Percentiles rank a stretch among this genome's conserved stretches.
These are phyloP conservation scores for Mycena sp. DNA, from an alignment of 1,284 basidiomycete species.

Conservation along the genomic window DNA sequence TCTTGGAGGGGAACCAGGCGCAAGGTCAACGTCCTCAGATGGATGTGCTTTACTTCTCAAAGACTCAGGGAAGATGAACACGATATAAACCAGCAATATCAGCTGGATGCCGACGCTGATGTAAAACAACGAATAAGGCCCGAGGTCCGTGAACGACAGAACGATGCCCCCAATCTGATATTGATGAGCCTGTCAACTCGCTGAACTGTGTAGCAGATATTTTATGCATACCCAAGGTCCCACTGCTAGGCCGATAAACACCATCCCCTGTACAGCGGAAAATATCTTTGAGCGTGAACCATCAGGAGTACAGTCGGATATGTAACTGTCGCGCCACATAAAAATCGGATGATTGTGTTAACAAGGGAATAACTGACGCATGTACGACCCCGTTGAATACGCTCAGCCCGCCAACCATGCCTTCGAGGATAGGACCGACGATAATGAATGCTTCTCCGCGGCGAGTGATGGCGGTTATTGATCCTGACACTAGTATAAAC, in stretches of 20 bases:
- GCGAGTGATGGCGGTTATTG: constrained; percentile 12
- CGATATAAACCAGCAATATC: constrained; percentile 17
- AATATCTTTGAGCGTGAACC: constrained; percentile 62
- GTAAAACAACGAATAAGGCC: constrained; percentile 22
- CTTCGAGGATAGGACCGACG: constrained; percentile 57
- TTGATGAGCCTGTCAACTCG: no score
- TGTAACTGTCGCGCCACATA: constrained; percentile 49
- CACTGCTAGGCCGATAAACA: constrained; percentile 57
- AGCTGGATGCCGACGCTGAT: constrained; percentile 24
- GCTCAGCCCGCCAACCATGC: constrained; percentile 57
- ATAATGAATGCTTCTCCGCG: constrained; percentile 46
- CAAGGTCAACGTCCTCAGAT: neutral
- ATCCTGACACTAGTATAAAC: constrained; percentile 24
- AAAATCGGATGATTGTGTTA: constrained; percentile 13
- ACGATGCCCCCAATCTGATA: constrained; percentile 19
- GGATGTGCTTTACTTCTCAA: constrained; percentile 7
- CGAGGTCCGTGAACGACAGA: constrained; percentile 12
- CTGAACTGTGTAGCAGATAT: no score
- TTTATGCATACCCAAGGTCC: constrained; percentile 55
- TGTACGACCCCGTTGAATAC: constrained; percentile 62
- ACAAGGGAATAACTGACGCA: constrained; percentile 46
- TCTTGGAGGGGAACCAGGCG: neutral
- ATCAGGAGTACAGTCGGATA: constrained; percentile 59
- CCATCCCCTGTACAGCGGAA: constrained; percentile 60
- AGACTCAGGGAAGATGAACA: constrained; percentile 25